These are phyloP conservation scores for Ascochyta pisi DNA, from an alignment of 2,329 filamentous ascomycete species.

Conservation along the genomic window DNA sequence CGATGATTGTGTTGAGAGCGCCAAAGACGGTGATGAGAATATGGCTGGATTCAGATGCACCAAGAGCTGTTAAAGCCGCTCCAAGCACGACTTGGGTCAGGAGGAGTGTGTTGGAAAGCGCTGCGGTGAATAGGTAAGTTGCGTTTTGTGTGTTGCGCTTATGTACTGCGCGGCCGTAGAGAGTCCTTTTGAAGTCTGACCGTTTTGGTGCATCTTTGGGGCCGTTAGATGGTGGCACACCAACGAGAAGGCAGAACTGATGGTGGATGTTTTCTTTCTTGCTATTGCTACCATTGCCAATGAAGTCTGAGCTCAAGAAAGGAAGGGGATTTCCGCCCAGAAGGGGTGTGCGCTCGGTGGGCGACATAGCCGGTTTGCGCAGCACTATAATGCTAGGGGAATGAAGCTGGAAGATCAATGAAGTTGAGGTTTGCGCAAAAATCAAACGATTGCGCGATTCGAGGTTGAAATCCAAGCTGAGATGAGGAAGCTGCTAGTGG, in stretches of 20 bases:
- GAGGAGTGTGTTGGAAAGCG: constrained; percentile 47
- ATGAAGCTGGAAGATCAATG: neutral
- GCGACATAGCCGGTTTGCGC: constrained; percentile 5
- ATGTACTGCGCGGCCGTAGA: constrained; percentile 47
- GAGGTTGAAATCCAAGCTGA: neutral
- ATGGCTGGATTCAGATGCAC: constrained; percentile 44
- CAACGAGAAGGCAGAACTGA: constrained; percentile 50
- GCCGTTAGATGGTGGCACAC: constrained; percentile 42
- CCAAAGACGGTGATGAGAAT: constrained; percentile 51
- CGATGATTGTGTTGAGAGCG: constrained; percentile 51
- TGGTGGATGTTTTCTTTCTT: constrained; percentile 30
- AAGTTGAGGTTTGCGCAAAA: neutral
- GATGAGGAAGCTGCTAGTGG: constrained; percentile 3
- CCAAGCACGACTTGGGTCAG: constrained; percentile 51
- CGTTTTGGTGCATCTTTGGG: constrained; percentile 24
- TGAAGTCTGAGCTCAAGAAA: constrained; percentile 14
- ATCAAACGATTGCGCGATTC: constrained; percentile 13
- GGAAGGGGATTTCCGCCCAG: constrained; percentile 14
- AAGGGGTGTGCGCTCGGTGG: constrained; percentile 15
- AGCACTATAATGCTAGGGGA: neutral
- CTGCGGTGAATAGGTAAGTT: constrained; percentile 48
- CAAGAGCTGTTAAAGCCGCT: constrained; percentile 50
- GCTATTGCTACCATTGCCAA: constrained; percentile 13
- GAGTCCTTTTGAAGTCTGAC: constrained; percentile 36
- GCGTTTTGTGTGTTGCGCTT: constrained; percentile 40